Evolutionary conservation across 2,329 filamentous ascomycete genomes (phyloP).

Genomic region (Sclerotinia trifoliorum): DNA sequence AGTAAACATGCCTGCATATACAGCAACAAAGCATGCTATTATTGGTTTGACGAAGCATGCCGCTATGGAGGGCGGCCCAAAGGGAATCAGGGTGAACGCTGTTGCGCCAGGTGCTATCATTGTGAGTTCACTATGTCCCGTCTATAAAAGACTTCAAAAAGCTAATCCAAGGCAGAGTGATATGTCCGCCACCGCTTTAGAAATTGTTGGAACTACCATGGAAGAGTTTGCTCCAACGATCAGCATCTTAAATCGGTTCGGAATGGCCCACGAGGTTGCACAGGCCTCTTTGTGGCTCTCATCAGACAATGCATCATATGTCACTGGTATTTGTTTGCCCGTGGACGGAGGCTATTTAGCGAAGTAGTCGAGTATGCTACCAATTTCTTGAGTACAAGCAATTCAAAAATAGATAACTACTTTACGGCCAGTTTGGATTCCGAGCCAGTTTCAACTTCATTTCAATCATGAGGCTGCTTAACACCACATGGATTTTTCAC

Average conservation of each 20-base stretch:
- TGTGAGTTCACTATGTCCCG: slow-evolving; percentile 46
- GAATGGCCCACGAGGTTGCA: slow-evolving; percentile 20
- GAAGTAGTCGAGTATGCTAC: neutral
- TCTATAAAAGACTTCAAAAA: slow-evolving; percentile 45
- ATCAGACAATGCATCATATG: slow-evolving; percentile 35
- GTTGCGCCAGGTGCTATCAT: slow-evolving; percentile 41
- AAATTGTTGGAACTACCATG: slow-evolving; percentile 47
- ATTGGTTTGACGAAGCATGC: slow-evolving; percentile 46
- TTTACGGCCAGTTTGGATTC: too few relatives aligned
- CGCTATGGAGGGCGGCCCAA: slow-evolving; percentile 39
- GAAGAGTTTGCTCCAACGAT: slow-evolving; percentile 44
- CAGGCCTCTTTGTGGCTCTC: slow-evolving; percentile 42
- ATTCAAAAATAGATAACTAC: neutral
- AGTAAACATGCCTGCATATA: slow-evolving; percentile 29
- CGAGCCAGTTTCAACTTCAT: too few relatives aligned
- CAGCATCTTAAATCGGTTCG: slow-evolving; percentile 16
- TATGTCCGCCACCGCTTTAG: slow-evolving; percentile 43
- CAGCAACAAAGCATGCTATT: slow-evolving; percentile 45
- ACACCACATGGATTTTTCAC: neutral
- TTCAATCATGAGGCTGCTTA: neutral
- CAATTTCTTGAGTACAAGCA: too few relatives aligned
- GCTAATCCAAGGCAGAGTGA: slow-evolving; percentile 32
- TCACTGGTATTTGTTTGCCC: slow-evolving; percentile 35
- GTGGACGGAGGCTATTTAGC: slow-evolving; percentile 34
- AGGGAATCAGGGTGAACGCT: slow-evolving; percentile 42